phyloP scores from a whole-genome alignment of 805 yeast genomes.

The Metschnikowia peoriensis region DNA sequence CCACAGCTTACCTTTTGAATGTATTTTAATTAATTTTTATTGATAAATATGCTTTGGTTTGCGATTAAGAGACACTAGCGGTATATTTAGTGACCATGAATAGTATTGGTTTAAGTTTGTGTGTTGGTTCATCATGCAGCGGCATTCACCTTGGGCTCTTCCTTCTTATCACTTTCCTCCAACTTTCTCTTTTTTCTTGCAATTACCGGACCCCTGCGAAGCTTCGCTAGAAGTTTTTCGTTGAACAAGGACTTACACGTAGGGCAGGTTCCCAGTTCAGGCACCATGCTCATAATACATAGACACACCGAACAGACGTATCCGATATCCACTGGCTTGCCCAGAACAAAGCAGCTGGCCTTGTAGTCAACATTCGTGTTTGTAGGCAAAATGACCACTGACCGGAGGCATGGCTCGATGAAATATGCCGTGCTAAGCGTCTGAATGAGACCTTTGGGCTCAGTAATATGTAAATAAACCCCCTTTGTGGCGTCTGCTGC shows the following conservation, averaged over 20 bases:
- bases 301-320: constrained; percentile 93
- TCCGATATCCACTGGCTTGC: constrained; percentile 89
- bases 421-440: constrained; percentile 78
- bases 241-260: constrained; percentile 84
- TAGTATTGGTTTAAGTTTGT: not conserved
- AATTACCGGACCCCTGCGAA: constrained; percentile 62
- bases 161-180: constrained; percentile 6
- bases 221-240: constrained; percentile 51
- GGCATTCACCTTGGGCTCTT: not conserved
- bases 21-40: no score
- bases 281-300: constrained; percentile 71
- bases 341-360: constrained; percentile 90
- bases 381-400: constrained; percentile 76
- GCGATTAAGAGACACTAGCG: no score
- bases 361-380: constrained; percentile 86
- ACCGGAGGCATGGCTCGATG: constrained; percentile 79
- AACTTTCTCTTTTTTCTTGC: constrained; percentile 27
- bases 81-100: not conserved
- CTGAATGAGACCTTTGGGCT: constrained; percentile 78
- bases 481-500: constrained; percentile 96
- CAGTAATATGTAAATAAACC: constrained; percentile 66
- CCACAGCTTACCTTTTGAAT: no score
- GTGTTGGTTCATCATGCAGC: not conserved
- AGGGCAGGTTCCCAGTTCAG: constrained; percentile 70
- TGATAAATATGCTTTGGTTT: no score